Conservation (phyloP, 2,329 filamentous ascomycete species). For the Sphaerostilbella broomeana region DNA sequence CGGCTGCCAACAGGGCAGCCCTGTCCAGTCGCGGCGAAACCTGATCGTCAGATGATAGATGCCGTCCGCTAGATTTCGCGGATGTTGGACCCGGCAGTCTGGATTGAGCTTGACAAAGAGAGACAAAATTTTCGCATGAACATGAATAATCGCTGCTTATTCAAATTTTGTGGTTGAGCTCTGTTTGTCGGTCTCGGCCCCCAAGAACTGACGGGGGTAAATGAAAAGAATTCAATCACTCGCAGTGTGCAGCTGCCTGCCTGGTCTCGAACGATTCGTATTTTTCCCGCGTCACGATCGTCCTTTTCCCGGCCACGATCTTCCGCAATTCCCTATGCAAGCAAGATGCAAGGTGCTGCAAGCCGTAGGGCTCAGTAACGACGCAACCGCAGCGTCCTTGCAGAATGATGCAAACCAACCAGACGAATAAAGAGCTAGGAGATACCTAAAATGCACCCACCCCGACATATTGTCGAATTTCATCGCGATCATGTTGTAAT, state of each 20-base stretch:
- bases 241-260: too few species aligned
- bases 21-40: not conserved
- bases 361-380: constrained; percentile 3
- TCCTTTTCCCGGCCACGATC: too few species aligned
- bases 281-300: too few species aligned
- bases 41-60: constrained; percentile 9
- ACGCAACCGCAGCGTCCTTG: constrained; percentile 5
- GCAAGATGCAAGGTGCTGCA: constrained; percentile 6
- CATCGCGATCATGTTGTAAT: not conserved
- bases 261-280: too few species aligned
- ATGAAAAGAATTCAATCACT: too few species aligned
- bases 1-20: constrained; percentile 2
- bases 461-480: not conserved
- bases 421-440: not conserved
- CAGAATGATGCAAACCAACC: not conserved
- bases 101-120: not conserved
- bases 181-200: too few species aligned
- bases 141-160: too few species aligned
- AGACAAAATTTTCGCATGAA: not conserved
- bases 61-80: constrained; percentile 1
- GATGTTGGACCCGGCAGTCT: not conserved
- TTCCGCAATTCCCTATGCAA: not conserved
- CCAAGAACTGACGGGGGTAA: too few species aligned
- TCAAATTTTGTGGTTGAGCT: too few species aligned
- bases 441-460: not conserved